These are phyloP conservation scores for Microcyclosporella mali DNA, from an alignment of 2,329 filamentous ascomycete species.

Conservation along the genomic window DNA sequence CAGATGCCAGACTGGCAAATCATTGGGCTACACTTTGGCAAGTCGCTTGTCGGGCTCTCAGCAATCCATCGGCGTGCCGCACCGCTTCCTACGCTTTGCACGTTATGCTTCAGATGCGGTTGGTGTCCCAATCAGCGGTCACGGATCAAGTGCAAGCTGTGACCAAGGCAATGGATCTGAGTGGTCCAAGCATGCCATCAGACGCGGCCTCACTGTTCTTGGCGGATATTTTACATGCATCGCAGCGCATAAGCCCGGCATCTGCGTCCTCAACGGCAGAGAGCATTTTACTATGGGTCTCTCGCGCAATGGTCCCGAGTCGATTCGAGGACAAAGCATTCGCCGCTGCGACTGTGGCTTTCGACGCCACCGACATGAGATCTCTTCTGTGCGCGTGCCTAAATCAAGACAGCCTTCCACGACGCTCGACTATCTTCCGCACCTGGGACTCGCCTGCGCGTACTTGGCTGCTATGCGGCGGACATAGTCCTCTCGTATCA, in stretches of 20 bases:
- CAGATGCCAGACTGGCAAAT: slow-evolving; percentile 36
- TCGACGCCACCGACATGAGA: slow-evolving; percentile 60
- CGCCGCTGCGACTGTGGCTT: slow-evolving; percentile 57
- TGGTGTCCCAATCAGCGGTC: slow-evolving; percentile 63
- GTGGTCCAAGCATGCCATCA: slow-evolving; percentile 69
- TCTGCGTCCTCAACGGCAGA: slow-evolving; percentile 62
- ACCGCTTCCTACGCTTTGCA: slow-evolving; percentile 69
- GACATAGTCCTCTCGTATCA: slow-evolving; percentile 38
- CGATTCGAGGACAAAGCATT: slow-evolving; percentile 57
- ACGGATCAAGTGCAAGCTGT: slow-evolving; percentile 66
- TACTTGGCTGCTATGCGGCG: slow-evolving; percentile 38
- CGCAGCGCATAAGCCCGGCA: slow-evolving; percentile 62
- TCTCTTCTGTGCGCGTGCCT: slow-evolving; percentile 65
- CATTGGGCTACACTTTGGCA: slow-evolving; percentile 74
- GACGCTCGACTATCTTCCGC: slow-evolving; percentile 26
- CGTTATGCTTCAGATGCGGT: slow-evolving; percentile 56
- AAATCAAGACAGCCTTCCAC: slow-evolving; percentile 41
- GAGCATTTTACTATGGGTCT: slow-evolving; percentile 73
- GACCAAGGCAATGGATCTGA: slow-evolving; percentile 70
- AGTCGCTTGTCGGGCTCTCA: slow-evolving; percentile 62
- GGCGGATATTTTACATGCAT: slow-evolving; percentile 59
- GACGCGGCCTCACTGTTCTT: slow-evolving; percentile 74
- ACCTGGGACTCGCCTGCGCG: slow-evolving; percentile 39
- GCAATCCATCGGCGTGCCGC: slow-evolving; percentile 64
- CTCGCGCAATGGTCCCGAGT: slow-evolving; percentile 71